phyloP scores from a whole-genome alignment of 192 early-diverging fungal genomes.

The Coemansia sp. region DNA sequence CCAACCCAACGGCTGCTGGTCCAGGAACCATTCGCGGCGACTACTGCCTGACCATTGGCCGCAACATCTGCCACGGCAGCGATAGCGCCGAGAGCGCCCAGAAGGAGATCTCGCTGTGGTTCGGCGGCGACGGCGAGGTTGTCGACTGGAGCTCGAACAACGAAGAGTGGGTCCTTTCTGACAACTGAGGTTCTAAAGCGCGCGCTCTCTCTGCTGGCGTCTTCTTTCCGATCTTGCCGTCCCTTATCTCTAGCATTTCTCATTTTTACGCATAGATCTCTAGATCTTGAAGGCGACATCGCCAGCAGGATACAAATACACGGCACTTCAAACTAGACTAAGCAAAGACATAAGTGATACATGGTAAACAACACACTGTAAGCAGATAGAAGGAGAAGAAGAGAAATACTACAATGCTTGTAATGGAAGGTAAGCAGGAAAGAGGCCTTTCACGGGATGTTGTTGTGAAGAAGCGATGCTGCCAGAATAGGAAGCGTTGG shows the following conservation, averaged over 20 bases:
- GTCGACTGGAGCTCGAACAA: constrained; percentile 62
- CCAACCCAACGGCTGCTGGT: constrained; percentile 82
- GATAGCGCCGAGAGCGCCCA: constrained; percentile 81
- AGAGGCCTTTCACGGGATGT: constrained; percentile 14
- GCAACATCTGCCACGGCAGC: constrained; percentile 87
- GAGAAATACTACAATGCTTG: background rate
- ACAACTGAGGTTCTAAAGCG: constrained; percentile 57
- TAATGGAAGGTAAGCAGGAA: constrained; percentile 2
- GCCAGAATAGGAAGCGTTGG: constrained; percentile 54
- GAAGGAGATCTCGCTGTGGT: constrained; percentile 80
- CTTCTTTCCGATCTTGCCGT: too few relatives aligned
- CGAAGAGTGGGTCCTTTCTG: constrained; percentile 67
- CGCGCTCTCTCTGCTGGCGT: too few relatives aligned
- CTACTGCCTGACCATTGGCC: constrained; percentile 73
- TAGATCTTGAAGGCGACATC: too few relatives aligned
- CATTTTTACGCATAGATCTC: background rate
- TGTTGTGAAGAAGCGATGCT: constrained; percentile 47
- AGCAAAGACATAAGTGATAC: too few relatives aligned
- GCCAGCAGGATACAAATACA: too few relatives aligned
- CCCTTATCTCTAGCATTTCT: background rate
- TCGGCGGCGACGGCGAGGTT: constrained; percentile 64
- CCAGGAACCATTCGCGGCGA: constrained; percentile 91
- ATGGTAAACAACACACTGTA: too few relatives aligned
- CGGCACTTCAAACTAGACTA: too few relatives aligned
- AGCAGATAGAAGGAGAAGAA: background rate